phyloP scores from a whole-genome alignment of 2,329 filamentous ascomycete genomes.

The Pestalotiopsis fici region DNA sequence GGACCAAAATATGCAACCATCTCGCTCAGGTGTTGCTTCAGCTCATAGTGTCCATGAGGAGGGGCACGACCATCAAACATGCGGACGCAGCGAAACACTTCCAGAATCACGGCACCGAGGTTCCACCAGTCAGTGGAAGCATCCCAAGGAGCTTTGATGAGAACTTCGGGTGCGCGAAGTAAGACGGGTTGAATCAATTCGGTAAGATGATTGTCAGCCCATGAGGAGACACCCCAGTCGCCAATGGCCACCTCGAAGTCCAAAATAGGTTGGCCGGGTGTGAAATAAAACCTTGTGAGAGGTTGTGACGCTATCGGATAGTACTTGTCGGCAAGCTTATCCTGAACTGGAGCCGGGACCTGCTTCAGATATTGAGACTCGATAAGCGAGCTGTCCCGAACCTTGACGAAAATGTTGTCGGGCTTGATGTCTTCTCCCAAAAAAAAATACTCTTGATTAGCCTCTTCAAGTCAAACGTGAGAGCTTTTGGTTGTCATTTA shows the following conservation, averaged over 20 bases:
- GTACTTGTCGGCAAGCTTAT: background rate
- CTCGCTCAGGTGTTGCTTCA: conserved; percentile 16
- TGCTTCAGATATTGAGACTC: conserved; percentile 14
- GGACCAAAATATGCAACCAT: conserved; percentile 19
- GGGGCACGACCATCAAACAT: conserved; percentile 17
- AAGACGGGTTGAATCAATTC: conserved; percentile 22
- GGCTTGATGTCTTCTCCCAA: conserved; percentile 20
- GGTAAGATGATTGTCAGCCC: conserved; percentile 16
- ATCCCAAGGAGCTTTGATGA: conserved; percentile 23
- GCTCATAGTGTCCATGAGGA: conserved; percentile 10
- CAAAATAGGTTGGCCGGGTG: background rate
- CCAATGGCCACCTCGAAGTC: conserved; percentile 20
- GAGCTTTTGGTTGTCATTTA: background rate
- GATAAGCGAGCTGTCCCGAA: conserved; percentile 19
- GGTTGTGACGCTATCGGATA: background rate
- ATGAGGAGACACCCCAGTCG: conserved; percentile 23
- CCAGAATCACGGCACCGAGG: conserved; percentile 19
- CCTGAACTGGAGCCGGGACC: conserved; percentile 7
- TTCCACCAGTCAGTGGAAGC: conserved; percentile 21
- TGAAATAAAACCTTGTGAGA: background rate
- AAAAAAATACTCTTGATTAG: background rate
- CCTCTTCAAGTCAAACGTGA: background rate
- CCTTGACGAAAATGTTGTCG: conserved; percentile 22
- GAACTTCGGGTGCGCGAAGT: conserved; percentile 25
- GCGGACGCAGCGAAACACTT: conserved; percentile 14